A percentile compares a stretch with the other conserved stretches of the same genome.
Conservation (phyloP, 2,329 filamentous ascomycete species). For the Arthrobotrys conoides region DNA sequence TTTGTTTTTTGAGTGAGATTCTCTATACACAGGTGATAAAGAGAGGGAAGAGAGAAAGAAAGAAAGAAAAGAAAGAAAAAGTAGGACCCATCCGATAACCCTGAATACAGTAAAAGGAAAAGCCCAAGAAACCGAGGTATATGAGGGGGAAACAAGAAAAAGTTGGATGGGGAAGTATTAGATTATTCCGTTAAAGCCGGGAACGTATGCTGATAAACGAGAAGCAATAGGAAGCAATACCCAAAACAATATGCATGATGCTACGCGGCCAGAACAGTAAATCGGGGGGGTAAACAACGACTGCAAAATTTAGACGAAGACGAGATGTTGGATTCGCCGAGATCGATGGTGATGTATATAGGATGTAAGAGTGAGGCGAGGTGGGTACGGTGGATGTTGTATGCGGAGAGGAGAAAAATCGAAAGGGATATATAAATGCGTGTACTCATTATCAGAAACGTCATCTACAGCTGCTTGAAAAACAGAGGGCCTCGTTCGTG, state of each 20-base stretch:
- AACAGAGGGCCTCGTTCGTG: slow-evolving; percentile 50
- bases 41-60: slow-evolving; percentile 40
- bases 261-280: slow-evolving; percentile 46
- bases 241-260: slow-evolving; percentile 57
- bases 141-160: slow-evolving; percentile 21
- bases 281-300: slow-evolving; percentile 13
- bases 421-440: slow-evolving; percentile 54
- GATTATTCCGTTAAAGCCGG: slow-evolving; percentile 62
- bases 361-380: slow-evolving; percentile 5
- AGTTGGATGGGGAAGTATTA: slow-evolving; percentile 40
- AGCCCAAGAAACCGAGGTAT: slow-evolving; percentile 52
- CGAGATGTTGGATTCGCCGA: slow-evolving; percentile 53
- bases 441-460: slow-evolving; percentile 61
- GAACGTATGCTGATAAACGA: slow-evolving; percentile 46
- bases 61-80: slow-evolving; percentile 32
- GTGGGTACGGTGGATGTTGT: slow-evolving; percentile 8
- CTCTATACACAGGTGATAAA: slow-evolving; percentile 54
- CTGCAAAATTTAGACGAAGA: slow-evolving; percentile 9
- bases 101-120: slow-evolving; percentile 61
- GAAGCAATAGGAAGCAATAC: slow-evolving; percentile 26
- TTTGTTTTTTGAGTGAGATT: slow-evolving; percentile 41
- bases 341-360: slow-evolving; percentile 26
- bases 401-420: slow-evolving; percentile 51
- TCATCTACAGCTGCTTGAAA: slow-evolving; percentile 60
- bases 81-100: slow-evolving; percentile 41